Evolutionary conservation across 352 stramenopile genomes (phyloP), one percentile per base, ranked within the genome.

Genomic region (Aphanomyces stellatus): DNA sequence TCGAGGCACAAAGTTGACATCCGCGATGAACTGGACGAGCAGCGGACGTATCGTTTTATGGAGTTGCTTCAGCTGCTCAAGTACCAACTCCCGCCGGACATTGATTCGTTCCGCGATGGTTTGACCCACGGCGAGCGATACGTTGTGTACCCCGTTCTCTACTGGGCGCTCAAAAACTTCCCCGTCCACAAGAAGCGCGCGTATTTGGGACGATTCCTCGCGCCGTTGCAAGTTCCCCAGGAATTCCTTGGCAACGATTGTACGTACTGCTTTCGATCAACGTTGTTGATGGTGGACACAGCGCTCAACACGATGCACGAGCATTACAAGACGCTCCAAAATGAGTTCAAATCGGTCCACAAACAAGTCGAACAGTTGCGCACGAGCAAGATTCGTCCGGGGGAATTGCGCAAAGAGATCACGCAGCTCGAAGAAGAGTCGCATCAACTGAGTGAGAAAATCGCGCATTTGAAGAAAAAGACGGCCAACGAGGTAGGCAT

Each of bases 21-120:
- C 40, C 82, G 88, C 6, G 74, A 76, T n/a, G 87, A 96, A 62
- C 70, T 81, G 1, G 82, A 95, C 69, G 85, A 96, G 37, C 73
- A 79, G 56, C 72, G 86, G 24, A 80, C 87, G 19, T 78, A 85
- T 30, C 79, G 92, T 27, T 96, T 98, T 64, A 74, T 96, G 56
- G 80, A 95, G 68, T 98, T 98, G 65, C 79, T 98, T 11, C 76
- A 88, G 57, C 77, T 98, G 51, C 88, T 98, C 72, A 98, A 98
- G 76, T 98, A 96, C 69, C 77, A 88, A 15, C 72, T 97, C 30
- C 86, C 81, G 53, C 67, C 63, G 66, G 81, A 91, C 53, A 57
- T 87, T 31, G 85, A 92, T 37, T 70, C 65, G 37, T 96, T 95
- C 62, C 79, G 85, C 57, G 83, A 90, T 28, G 84, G 81, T 15